Evolutionary conservation across 352 stramenopile genomes (phyloP), one percentile per base, ranked within the genome.

Genomic region (Phytophthora hibernalis): DNA sequence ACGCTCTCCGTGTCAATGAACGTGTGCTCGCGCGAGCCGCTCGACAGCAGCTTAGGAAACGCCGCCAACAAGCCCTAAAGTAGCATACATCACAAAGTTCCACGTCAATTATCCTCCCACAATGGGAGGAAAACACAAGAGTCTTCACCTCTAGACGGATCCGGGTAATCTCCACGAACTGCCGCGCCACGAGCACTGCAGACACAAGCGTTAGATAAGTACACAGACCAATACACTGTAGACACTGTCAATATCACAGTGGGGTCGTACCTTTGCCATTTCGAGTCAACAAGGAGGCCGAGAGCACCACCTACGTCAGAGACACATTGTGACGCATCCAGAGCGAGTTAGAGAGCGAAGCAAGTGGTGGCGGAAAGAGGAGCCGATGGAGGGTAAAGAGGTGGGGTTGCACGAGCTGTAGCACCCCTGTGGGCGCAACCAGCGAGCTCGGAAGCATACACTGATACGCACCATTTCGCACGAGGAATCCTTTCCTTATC

Each of bases 121-220:
- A 64, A n/a, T 35, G 9, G 12, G 18, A 10, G 28, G 42, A 48
- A 51, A 24, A 20, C 12, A 21, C 40, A 50, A 20, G 15, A 24
- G 45, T 8, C 15, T 30, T 61, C 56, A 95, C 87, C 89, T 99
- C 98, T 26, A 99, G 89, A 43, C 97, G 94, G 54, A 99, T 98
- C 30, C 97, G 92, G 64, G 96, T 99, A 90, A 99, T 99, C 79
- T 99, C 97, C 30, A 99, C 97, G 83, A 99, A 99, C 82, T 99
- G 98, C 38, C 98, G 91, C 42, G 96, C 96, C 26, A 99, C 87
- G 38, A 99, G 76, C 65, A 96, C 88, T 96, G 73, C 30, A 59
- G 33, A 64, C 54, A 74, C 11, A 48, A n/a, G 33, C 2, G 24
- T 71, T 24, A 69, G 58, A 55, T 18, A 20, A 28, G 3, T 50